phyloP scores from a whole-genome alignment of 2,329 filamentous ascomycete genomes.

The Sporothrix mexicana region DNA sequence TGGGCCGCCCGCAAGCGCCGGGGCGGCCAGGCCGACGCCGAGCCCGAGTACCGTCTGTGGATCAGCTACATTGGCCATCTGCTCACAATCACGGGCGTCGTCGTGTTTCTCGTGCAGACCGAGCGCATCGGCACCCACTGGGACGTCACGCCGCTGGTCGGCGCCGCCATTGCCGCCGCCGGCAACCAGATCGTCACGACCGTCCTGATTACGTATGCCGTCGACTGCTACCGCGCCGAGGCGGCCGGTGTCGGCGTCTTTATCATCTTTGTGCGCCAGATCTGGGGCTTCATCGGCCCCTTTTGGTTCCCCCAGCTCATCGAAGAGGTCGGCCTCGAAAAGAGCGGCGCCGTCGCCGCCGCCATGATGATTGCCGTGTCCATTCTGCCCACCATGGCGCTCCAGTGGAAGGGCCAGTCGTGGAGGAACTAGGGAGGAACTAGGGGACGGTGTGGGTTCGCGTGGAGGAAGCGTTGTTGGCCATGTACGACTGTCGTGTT shows the following conservation, averaged over 20 bases:
- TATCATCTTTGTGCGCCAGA: conserved; percentile 61
- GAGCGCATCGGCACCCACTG: conserved; percentile 43
- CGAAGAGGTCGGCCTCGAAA: conserved; percentile 22
- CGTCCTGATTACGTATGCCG: conserved; percentile 63
- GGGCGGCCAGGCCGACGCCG: conserved; percentile 41
- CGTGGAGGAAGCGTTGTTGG: too few species aligned
- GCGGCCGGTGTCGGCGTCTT: conserved; percentile 63
- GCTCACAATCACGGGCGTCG: conserved; percentile 57
- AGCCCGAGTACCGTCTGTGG: conserved; percentile 63
- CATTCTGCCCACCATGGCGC: conserved; percentile 27
- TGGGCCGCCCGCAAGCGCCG: conserved; percentile 45
- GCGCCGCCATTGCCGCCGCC: conserved; percentile 56
- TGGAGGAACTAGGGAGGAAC: conserved; percentile 3
- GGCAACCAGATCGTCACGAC: conserved; percentile 68
- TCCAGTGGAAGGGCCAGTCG: conserved; percentile 32
- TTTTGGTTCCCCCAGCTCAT: conserved; percentile 42
- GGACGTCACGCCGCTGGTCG: conserved; percentile 63
- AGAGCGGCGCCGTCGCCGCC: conserved; percentile 13
- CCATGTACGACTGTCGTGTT: too few species aligned
- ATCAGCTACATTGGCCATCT: conserved; percentile 59
- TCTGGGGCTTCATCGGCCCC: conserved; percentile 57
- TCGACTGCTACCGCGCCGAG: conserved; percentile 61
- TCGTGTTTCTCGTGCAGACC: conserved; percentile 59
- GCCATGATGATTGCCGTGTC: conserved; percentile 23
- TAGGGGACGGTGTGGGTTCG: not conserved